Evolutionary conservation across 2,329 filamentous ascomycete species (phyloP).

Genomic region (Talaromyces rugulosus): DNA sequence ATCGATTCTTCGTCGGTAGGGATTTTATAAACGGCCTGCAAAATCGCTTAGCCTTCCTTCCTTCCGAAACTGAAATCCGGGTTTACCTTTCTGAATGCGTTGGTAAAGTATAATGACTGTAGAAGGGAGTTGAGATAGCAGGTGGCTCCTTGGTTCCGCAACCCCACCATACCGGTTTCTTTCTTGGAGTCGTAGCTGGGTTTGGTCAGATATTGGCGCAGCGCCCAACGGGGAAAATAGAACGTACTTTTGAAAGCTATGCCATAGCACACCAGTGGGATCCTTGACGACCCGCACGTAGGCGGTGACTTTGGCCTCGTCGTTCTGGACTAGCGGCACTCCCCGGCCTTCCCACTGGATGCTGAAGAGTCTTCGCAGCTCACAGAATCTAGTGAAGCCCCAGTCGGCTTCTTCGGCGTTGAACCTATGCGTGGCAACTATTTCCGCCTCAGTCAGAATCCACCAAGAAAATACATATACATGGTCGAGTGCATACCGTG

Average conservation of each 20-base stretch:
- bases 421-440: conserved; percentile 85
- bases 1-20: conserved; percentile 82
- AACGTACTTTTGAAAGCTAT: conserved; percentile 42
- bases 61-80: background rate
- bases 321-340: conserved; percentile 52
- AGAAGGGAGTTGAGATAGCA: conserved; percentile 83
- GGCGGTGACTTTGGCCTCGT: conserved; percentile 44
- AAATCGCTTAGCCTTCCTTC: background rate
- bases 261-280: conserved; percentile 47
- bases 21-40: conserved; percentile 89
- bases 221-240: background rate
- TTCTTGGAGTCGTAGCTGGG: conserved; percentile 91
- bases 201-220: background rate
- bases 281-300: conserved; percentile 49
- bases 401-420: conserved; percentile 95
- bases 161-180: conserved; percentile 92
- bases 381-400: conserved; percentile 96
- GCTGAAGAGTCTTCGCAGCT: conserved; percentile 79
- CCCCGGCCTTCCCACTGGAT: conserved; percentile 66
- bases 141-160: conserved; percentile 94
- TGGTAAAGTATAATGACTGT: conserved; percentile 81
- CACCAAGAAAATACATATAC: background rate
- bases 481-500: conserved; percentile 56
- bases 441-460: conserved; percentile 8
- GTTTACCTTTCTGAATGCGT: conserved; percentile 82